A percentile compares a stretch with the other conserved stretches of the same genome.
Evolutionary conservation across 2,329 filamentous ascomycete genomes (phyloP).

Genomic region (Emericellopsis cladophorae): DNA sequence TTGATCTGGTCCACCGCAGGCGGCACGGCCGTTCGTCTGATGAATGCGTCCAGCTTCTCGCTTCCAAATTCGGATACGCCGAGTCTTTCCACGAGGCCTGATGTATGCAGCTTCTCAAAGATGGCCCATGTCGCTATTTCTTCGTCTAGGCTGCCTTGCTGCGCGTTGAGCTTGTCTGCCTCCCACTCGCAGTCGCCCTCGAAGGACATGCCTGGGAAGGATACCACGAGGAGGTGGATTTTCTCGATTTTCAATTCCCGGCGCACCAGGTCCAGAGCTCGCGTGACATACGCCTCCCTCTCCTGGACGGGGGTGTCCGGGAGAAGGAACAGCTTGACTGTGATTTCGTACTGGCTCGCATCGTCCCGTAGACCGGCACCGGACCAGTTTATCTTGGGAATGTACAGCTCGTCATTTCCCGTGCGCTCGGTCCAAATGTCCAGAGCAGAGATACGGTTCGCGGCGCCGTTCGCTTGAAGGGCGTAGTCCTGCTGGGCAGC

Average conservation of each 20-base stretch:
- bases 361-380: conserved; percentile 67
- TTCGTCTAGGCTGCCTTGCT: conserved; percentile 53
- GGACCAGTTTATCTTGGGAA: conserved; percentile 67
- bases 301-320: conserved; percentile 52
- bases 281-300: conserved; percentile 57
- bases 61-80: conserved; percentile 88
- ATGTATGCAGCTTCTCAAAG: conserved; percentile 59
- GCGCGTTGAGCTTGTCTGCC: conserved; percentile 48
- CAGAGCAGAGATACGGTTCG: conserved; percentile 14
- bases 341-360: conserved; percentile 78
- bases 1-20: conserved; percentile 94
- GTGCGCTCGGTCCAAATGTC: conserved; percentile 54
- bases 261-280: conserved; percentile 69
- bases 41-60: conserved; percentile 66
- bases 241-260: conserved; percentile 64
- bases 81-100: conserved; percentile 61
- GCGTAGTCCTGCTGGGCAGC: conserved; percentile 55
- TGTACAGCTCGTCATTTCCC: conserved; percentile 47
- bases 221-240: conserved; percentile 82
- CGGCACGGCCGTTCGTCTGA: conserved; percentile 55
- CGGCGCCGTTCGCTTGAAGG: conserved; percentile 9
- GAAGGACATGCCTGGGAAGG: conserved; percentile 86
- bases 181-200: conserved; percentile 84
- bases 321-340: conserved; percentile 89
- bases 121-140: conserved; percentile 57